Evolutionary conservation across 176 grass and related monocot genomes (phyloP), one percentile per base, ranked within the genome.

Genomic region (Oryza meyeriana): DNA sequence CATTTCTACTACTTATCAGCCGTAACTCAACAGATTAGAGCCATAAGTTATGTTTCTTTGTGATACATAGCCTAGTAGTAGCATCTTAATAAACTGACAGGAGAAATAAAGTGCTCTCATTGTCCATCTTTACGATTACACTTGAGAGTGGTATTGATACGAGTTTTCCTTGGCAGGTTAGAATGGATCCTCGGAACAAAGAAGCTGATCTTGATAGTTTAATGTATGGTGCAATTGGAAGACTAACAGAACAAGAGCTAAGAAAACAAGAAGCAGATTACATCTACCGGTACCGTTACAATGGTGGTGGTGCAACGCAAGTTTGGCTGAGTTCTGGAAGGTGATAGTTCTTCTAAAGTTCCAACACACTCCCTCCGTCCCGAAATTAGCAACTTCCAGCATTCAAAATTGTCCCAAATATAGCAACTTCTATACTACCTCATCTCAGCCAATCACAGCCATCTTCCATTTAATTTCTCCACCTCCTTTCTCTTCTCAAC

Each of bases 261-360:
- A 95, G 90, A 76, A 88, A 64, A 63, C 93, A 95, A 91, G 96
- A 99, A 86, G 93, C 90, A 41, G 93, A 95, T 85, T 99, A 99
- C 72, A 88, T 99, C 70, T 95, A 99, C 71, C 93, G 83, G 18
- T 99, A 99, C 79, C 93, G 93, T 66, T 99, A 99, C 65, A 92
- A 94, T 74, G 93, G 96, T 39, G 96, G 96, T 83, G 96, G 96
- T 20, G 87, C 96, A 86, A 91, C 90, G 87, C 96, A 99, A 89
- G 96, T 95, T 92, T 99, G 96, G 96, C 83, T 99, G 76, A 95
- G 96, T 91, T 99, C 96, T 82, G 93, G 96, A 86, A 95, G 96
- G 96, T 95, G 87, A 87, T 70, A 50, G n/a, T 82, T 80, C 17
- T 84, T 70, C 33, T 81, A 77, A 77, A 29, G 25, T 32, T 14